Conservation (phyloP, 495 filamentous ascomycete genomes). For the Alectoria sarmentosa region DNA sequence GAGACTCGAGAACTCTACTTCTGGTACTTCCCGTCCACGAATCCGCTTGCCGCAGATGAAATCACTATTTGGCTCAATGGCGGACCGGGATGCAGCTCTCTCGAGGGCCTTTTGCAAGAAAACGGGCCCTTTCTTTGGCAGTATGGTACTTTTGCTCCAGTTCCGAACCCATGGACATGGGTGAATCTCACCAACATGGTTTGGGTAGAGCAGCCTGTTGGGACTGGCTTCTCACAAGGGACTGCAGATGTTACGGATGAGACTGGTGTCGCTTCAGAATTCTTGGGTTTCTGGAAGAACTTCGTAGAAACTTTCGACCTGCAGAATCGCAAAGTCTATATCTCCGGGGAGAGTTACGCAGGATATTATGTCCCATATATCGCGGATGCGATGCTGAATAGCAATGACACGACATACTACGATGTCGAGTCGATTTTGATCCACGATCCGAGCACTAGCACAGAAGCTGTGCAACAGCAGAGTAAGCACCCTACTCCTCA, state of each 20-base stretch:
- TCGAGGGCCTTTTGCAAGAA: conserved; percentile 65
- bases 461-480: conserved; percentile 40
- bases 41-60: conserved; percentile 47
- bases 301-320: conserved; percentile 62
- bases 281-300: conserved; percentile 62
- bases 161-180: conserved; percentile 61
- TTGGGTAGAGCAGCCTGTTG: conserved; percentile 61
- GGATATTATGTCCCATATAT: conserved; percentile 78
- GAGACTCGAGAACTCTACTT: conserved; percentile 59
- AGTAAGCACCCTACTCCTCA: conserved; percentile 25
- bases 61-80: conserved; percentile 61
- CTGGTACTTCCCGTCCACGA: conserved; percentile 66
- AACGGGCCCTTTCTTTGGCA: conserved; percentile 75
- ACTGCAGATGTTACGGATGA: conserved; percentile 55
- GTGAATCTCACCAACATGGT: conserved; percentile 70
- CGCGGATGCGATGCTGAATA: conserved; percentile 63
- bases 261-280: conserved; percentile 57
- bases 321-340: conserved; percentile 56
- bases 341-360: conserved; percentile 66
- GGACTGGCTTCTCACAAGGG: conserved; percentile 65
- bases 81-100: conserved; percentile 60
- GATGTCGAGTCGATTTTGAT: conserved; percentile 61
- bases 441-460: conserved; percentile 59
- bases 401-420: conserved; percentile 58
- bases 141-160: conserved; percentile 55